Evolutionary conservation across 2,329 filamentous ascomycete species (phyloP), one percentile per base, ranked within the genome.

Genomic region (Lizonia empirigonia): DNA sequence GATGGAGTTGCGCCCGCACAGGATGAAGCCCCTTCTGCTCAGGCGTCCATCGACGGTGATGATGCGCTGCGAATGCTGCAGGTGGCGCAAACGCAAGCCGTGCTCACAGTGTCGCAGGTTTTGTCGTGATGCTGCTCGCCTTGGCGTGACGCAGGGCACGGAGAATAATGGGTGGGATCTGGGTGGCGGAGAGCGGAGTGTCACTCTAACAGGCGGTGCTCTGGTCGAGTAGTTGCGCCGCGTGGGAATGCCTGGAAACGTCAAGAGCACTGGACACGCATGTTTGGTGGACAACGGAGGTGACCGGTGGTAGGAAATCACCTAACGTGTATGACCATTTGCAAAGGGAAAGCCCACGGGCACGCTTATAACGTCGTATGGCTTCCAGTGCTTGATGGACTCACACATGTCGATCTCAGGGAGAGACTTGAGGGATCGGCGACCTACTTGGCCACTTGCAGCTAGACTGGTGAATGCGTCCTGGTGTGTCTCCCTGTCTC

Each of bases 131-230:
- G 41, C 18, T 32, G 42, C 46, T 27, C 36, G 49, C 34, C 58
- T 60, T 62, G 56, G 60, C 58, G 56, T 35, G 44, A 59, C 60
- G 60, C 61, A 62, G 61, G 61, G 59, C 15, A 56, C 56, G 45
- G 50, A 46, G 46, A 50, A 47, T 53, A 32, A n/a, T 49, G 46
- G 47, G 42, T 55, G 46, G 59, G 54, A 39, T 53, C 29, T 42
- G 45, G 44, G 44, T 52, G 49, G 49, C 49, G 49, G 49, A 46
- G 19, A 34, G 37, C 38, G 34, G 46, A 44, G 44, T 7, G 22
- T 16, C 8, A 5, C 23, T 38, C 44, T 44, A 35, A 26, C n/a
- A 44, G 50, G 30, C 19, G 42, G 30, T 34, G 42, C 20, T 15
- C 18, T 16, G 42, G 38, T 30, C 42, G 39, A 26, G 33, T 26